phyloP scores from a whole-genome alignment of 225 moss, liverwort and hornwort species.

The Bryum argenteum region DNA sequence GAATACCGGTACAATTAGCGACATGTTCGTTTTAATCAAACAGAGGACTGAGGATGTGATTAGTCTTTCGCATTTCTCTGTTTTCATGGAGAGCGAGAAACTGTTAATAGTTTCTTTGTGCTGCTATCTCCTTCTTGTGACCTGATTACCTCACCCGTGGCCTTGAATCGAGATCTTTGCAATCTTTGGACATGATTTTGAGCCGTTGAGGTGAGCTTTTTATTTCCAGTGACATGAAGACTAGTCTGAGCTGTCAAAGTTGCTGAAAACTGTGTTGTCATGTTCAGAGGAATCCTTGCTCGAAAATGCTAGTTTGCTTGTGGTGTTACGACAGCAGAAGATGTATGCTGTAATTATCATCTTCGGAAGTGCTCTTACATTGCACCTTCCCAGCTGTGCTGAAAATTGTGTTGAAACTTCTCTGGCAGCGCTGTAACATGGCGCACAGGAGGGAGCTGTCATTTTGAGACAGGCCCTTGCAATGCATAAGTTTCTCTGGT shows the following conservation, averaged over 20 bases:
- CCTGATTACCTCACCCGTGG: not conserved
- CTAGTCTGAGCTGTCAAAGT: not conserved
- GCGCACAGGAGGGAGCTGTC: constrained; percentile 70
- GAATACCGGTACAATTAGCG: constrained; percentile 1
- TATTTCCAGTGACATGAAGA: not conserved
- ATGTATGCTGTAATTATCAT: not conserved
- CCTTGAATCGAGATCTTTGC: not conserved
- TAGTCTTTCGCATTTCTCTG: not conserved
- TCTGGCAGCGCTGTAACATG: constrained; percentile 70
- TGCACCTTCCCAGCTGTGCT: not conserved
- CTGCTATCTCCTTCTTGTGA: not conserved
- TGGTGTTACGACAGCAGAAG: no score
- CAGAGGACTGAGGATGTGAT: not conserved
- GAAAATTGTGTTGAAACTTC: constrained; percentile 9
- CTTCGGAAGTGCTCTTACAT: not conserved
- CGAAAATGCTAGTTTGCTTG: no score
- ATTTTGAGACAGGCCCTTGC: constrained; percentile 82
- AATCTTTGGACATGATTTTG: not conserved
- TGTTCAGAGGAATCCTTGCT: no score
- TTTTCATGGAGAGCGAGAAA: not conserved
- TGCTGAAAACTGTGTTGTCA: constrained; percentile 4
- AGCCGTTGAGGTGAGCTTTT: constrained; percentile 1
- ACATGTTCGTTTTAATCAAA: constrained; percentile 11
- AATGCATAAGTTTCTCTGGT: constrained; percentile 66
- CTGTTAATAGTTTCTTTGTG: not conserved